Base-by-base conservation (phyloP, 2,329 filamentous ascomycete species). In the Fusarium dimerum region DNA sequence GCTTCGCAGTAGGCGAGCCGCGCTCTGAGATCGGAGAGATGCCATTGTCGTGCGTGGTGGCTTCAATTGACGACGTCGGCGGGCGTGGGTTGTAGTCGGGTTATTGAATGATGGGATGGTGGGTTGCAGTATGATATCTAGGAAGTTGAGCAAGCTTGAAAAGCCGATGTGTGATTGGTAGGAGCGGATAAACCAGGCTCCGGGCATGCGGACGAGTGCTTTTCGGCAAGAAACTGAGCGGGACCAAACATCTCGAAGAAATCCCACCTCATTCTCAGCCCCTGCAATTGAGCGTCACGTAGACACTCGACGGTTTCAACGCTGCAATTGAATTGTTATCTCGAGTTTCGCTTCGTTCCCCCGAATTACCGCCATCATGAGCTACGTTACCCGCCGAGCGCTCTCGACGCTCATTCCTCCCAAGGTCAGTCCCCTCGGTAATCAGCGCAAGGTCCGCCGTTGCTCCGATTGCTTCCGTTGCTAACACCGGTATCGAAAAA, bases 321-420 rank as follows among this genome's bases (percentile, higher is more conserved):
- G 61, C 61, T 50, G 60, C 52, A 59, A 62, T 64, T 61, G 61
- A 62, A 50, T 53, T 56, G 60, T 54, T n/a, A 40, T 56, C 52
- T 59, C 62, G 58, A 66, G 51, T 63, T 58, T 62, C 54, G 50
- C 48, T 56, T 30, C 43, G 36, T 36, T 52, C 32, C 32, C 39
- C 36, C 57, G 53, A 64, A 60, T 61, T 59, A 62, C 69, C 69
- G 70, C 74, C 83, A 90, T 79, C 78, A 97, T 96, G 92, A 96
- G 91, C 84, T 94, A 87, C 85, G 83, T 95, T 72, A 85, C 87
- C 72, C 90, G 89, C 79, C 87, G 92, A 80, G 89, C 85, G 83
- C 88, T 97, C 73, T 97, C 94, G 74, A 96, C 95, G 83, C 88
- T 99, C 77, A 97, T 99, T 71, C 95, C 95, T 68, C 94, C 95